phyloP scores from a whole-genome alignment of 2,329 filamentous ascomycete species.

The Epichloe gansuensis region DNA sequence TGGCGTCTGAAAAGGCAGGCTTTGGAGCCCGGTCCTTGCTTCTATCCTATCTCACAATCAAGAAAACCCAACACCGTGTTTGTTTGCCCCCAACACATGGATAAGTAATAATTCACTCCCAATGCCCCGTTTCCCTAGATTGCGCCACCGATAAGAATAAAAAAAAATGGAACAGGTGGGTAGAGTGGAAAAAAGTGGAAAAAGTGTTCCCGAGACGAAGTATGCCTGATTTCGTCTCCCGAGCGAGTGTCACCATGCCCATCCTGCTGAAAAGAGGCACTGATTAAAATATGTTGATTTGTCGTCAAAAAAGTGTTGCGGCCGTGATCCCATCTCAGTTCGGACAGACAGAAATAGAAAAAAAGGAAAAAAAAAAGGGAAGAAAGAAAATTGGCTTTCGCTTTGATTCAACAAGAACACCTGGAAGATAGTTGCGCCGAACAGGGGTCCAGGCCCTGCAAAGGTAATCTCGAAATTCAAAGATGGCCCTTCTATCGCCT shows the following conservation, averaged over 20 bases:
- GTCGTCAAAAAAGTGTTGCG: constrained; percentile 3
- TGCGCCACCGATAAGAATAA: background rate
- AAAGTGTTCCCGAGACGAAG: background rate
- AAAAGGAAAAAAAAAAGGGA: background rate
- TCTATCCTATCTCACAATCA: background rate
- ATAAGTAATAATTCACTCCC: background rate
- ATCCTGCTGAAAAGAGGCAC: background rate
- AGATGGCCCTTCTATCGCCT: background rate
- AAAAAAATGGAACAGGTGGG: background rate
- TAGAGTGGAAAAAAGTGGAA: background rate
- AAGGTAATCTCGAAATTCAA: too few relatives aligned
- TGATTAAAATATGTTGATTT: constrained; percentile 7
- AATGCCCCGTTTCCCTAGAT: background rate
- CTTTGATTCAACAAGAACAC: background rate
- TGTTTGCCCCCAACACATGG: background rate
- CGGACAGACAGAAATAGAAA: constrained; percentile 1
- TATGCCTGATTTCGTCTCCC: constrained; percentile 1
- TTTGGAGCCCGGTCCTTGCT: background rate
- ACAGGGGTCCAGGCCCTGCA: too few relatives aligned
- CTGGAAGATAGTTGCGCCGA: too few relatives aligned
- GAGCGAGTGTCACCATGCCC: constrained; percentile 5
- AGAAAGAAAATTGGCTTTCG: background rate
- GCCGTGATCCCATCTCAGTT: constrained; percentile 7
- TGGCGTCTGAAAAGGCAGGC: background rate
- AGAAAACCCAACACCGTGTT: background rate